Percentiles rank a stretch among this genome's conserved stretches.
Conservation (phyloP, 495 filamentous ascomycete genomes). For the Cladorrhinum samala region DNA sequence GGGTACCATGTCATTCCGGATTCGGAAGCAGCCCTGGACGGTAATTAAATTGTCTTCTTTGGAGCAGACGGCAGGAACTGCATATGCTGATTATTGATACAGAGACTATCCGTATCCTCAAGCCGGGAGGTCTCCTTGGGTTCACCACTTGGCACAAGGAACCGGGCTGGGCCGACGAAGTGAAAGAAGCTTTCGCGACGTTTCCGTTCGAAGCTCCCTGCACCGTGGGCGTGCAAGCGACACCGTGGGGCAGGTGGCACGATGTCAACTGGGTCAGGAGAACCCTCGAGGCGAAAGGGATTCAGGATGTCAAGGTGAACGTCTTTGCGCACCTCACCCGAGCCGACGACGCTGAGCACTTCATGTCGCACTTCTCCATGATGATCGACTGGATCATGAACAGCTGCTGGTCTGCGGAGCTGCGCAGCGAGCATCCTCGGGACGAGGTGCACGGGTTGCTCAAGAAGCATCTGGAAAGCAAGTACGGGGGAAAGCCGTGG, state of each 20-base stretch:
- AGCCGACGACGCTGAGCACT: conserved; percentile 27
- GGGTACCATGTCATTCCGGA: conserved; percentile 38
- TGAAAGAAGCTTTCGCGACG: conserved; percentile 27
- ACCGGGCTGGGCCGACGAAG: conserved; percentile 25
- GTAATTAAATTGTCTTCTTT: conserved; percentile 19
- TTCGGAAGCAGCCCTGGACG: conserved; percentile 31
- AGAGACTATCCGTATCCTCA: conserved; percentile 35
- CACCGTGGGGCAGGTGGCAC: conserved; percentile 28
- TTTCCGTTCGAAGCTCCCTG: conserved; percentile 37
- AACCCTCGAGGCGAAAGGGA: conserved; percentile 24
- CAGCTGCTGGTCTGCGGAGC: conserved; percentile 34
- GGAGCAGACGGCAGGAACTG: background rate
- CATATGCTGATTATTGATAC: background rate
- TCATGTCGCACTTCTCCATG: conserved; percentile 24
- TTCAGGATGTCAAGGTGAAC: conserved; percentile 30
- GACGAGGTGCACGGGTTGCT: conserved; percentile 30
- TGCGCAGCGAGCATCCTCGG: conserved; percentile 23
- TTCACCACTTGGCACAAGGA: conserved; percentile 34
- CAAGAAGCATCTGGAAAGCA: conserved; percentile 29
- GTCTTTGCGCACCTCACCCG: conserved; percentile 20
- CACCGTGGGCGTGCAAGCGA: conserved; percentile 23
- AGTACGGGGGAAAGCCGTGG: conserved; percentile 32
- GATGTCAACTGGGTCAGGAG: conserved; percentile 32
- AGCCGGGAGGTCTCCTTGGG: conserved; percentile 34
- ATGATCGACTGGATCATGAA: conserved; percentile 35